These are phyloP conservation scores for Gonapodya sp. DNA, from an alignment of 192 early-diverging fungal species.

Conservation along the genomic window DNA sequence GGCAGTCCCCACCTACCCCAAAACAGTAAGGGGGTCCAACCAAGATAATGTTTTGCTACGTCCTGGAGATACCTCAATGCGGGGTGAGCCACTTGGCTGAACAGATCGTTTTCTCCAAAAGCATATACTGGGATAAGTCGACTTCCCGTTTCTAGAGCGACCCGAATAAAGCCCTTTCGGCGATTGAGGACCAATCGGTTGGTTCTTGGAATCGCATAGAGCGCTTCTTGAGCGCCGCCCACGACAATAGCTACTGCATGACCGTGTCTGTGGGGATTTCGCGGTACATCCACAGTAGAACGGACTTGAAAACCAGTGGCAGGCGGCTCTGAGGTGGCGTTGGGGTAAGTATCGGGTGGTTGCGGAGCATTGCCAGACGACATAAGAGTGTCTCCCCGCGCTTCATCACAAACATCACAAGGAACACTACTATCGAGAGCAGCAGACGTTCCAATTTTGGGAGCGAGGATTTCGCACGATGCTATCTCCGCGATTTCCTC, in stretches of 20 bases:
- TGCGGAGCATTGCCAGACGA: not conserved
- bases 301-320: not conserved
- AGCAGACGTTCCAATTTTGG: not conserved
- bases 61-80: not conserved
- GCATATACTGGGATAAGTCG: not conserved
- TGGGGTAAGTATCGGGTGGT: not conserved
- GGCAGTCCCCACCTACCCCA: not conserved
- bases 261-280: not conserved
- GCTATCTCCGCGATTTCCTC: not conserved
- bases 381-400: too few species aligned
- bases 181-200: slow-evolving; percentile 27
- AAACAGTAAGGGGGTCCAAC: not conserved
- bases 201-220: slow-evolving; percentile 18
- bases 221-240: slow-evolving; percentile 28
- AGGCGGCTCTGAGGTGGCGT: not conserved
- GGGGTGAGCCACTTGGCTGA: not conserved
- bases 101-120: slow-evolving; percentile 10
- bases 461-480: not conserved
- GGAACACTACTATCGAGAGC: not conserved
- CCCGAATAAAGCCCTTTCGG: slow-evolving; percentile 29
- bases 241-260: slow-evolving; percentile 17
- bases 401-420: too few species aligned
- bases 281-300: not conserved
- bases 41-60: not conserved
- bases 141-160: slow-evolving; percentile 24